Evolutionary conservation across 352 stramenopile species (phyloP), one percentile per base, ranked within the genome.

Genomic region (Globisporangium solare): DNA sequence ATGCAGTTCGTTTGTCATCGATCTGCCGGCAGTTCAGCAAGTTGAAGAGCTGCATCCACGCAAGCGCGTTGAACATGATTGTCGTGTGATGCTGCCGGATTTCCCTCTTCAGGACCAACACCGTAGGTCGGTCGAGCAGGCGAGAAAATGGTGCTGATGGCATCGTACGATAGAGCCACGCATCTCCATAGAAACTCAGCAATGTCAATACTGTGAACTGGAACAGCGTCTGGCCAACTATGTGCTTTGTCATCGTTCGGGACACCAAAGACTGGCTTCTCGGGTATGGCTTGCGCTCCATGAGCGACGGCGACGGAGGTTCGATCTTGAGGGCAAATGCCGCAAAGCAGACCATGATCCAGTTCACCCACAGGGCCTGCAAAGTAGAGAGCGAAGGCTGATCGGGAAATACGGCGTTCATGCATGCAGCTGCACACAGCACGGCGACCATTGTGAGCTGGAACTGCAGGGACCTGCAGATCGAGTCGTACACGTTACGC

Each of bases 301-400:
- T 68, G 14, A 97, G 71, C 24, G 79, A 68, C 17, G 74, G 40
- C 5, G 70, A 75, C 8, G 91, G 91, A 18, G 82, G 68, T 71
- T 97, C 89, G 11, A 88, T 97, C 47, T 83, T 89, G 45, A 97
- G 73, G n/a, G 89, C 88, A 27, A 97, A 65, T 22, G 92, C 86
- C 27, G 88, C 89, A 68, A 96, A 89, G 10, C 83, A 94, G 71
- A 97, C 89, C 89, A 97, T 97, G 65, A 98, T 96, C 18, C 97
- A 73, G 64, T 97, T 97, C 39, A 97, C 86, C 89, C 89, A 98
- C 11, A 98, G 68, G 83, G 97, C 92, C 81, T 96, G 92, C 4
- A 97, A 81, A 22, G 90, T 85, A 50, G 82, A 96, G 27, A 98
- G 61, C 15, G 89, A 86, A 20, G 67, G 69, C 47, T 76, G 76